Evolutionary conservation across 2,329 filamentous ascomycete genomes (phyloP).

Genomic region (Zymoseptoria pseudotritici): DNA sequence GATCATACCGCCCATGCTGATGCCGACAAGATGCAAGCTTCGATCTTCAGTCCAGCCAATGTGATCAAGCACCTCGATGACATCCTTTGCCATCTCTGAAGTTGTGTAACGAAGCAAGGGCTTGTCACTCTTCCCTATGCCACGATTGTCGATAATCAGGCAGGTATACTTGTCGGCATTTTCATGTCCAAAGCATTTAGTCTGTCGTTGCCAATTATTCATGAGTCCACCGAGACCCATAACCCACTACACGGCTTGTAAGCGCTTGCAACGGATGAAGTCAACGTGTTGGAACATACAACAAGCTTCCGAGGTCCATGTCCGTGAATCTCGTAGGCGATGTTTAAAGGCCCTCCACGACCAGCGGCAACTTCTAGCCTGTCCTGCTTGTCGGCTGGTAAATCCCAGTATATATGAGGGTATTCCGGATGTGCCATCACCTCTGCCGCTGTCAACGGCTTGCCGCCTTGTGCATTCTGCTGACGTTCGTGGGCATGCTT

Average conservation of each 20-base stretch:
- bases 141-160: conserved; percentile 75
- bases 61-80: conserved; percentile 61
- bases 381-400: conserved; percentile 58
- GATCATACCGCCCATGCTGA: conserved; percentile 89
- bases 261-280: conserved; percentile 7
- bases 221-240: conserved; percentile 69
- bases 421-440: conserved; percentile 60
- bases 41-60: conserved; percentile 58
- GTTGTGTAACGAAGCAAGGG: conserved; percentile 73
- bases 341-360: conserved; percentile 66
- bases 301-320: conserved; percentile 63
- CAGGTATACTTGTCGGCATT: conserved; percentile 61
- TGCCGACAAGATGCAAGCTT: conserved; percentile 63
- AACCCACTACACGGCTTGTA: conserved; percentile 51
- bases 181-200: conserved; percentile 70
- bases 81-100: conserved; percentile 74
- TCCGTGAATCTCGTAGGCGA: conserved; percentile 76
- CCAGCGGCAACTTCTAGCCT: conserved; percentile 57
- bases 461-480: conserved; percentile 11
- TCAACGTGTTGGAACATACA: conserved; percentile 46
- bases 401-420: conserved; percentile 58
- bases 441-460: conserved; percentile 47
- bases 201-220: conserved; percentile 75
- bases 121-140: conserved; percentile 73
- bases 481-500: conserved; percentile 10